phyloP scores from a whole-genome alignment of 805 yeast species.

The Saturnispora sekii region DNA sequence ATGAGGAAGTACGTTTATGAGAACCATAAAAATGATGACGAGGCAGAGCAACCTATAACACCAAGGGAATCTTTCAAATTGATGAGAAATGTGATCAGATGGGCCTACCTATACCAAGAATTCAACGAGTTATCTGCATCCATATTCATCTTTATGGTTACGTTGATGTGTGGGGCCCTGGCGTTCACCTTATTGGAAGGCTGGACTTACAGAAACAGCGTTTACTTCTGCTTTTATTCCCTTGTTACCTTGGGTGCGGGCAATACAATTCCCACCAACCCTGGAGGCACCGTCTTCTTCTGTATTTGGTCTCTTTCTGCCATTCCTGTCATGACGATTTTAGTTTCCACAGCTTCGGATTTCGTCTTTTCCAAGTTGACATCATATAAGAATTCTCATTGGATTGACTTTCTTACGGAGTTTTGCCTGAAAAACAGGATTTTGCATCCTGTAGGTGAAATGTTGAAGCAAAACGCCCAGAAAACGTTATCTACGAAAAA shows the following conservation, averaged over 20 bases:
- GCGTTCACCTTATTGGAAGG: conserved; percentile 50
- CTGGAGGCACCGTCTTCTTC: conserved; percentile 66
- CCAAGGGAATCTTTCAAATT: conserved; percentile 39
- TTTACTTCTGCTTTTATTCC: conserved; percentile 72
- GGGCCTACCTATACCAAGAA: conserved; percentile 32
- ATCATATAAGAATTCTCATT: conserved; percentile 11
- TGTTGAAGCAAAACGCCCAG: conserved; percentile 1
- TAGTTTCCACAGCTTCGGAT: conserved; percentile 67
- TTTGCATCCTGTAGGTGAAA: conserved; percentile 4
- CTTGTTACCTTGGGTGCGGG: conserved; percentile 83
- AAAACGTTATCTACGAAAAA: conserved; percentile 1
- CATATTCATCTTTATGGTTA: conserved; percentile 37
- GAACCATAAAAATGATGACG: conserved; percentile 12
- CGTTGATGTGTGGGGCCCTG: conserved; percentile 69
- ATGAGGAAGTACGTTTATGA: conserved; percentile 30
- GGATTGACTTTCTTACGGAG: conserved; percentile 12
- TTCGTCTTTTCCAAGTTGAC: conserved; percentile 30
- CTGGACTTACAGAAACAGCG: conserved; percentile 63
- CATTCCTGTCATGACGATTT: conserved; percentile 78
- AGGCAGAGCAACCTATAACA: background rate
- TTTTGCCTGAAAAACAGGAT: conserved; percentile 8
- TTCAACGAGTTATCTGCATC: conserved; percentile 32
- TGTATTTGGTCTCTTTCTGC: conserved; percentile 76
- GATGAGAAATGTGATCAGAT: conserved; percentile 43
- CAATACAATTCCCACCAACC: conserved; percentile 50